These are phyloP conservation scores for Suaeda aralocaspica DNA, from an alignment of 148 eudicot species.

Conservation along the genomic window DNA sequence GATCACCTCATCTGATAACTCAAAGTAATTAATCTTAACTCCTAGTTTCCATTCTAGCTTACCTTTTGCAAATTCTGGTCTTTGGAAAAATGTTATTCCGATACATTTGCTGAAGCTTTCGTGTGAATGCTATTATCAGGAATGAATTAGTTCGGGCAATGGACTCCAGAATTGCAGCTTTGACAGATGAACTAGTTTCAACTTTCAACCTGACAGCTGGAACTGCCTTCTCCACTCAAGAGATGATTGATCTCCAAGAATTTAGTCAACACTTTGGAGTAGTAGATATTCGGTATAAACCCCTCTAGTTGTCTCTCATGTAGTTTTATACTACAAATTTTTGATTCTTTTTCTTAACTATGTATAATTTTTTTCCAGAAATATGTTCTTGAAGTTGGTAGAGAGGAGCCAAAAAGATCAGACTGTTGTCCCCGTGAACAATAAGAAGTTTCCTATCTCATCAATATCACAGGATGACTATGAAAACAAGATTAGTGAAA, in stretches of 20 bases:
- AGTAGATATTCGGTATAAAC: slow-evolving; percentile 46
- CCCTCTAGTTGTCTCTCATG: neutral
- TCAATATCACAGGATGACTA: slow-evolving; percentile 29
- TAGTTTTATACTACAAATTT: neutral
- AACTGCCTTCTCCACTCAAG: slow-evolving; percentile 38
- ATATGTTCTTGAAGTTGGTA: slow-evolving; percentile 44
- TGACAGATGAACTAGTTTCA: slow-evolving; percentile 60
- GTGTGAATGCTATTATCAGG: slow-evolving; percentile 38
- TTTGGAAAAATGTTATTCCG: neutral
- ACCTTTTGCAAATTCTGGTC: neutral
- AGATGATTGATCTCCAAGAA: slow-evolving; percentile 47
- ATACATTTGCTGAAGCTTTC: slow-evolving; percentile 23
- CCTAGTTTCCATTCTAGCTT: slow-evolving; percentile 6
- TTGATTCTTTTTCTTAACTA: slow-evolving; percentile 2
- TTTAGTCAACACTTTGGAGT: slow-evolving; percentile 70
- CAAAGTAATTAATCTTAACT: slow-evolving; percentile 53
- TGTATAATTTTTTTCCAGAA: slow-evolving; percentile 37
- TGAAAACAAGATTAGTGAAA: slow-evolving; percentile 29
- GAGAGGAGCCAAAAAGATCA: slow-evolving; percentile 38
- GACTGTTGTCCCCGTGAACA: slow-evolving; percentile 23
- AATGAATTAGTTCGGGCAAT: slow-evolving; percentile 87
- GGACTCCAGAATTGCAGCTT: slow-evolving; percentile 70
- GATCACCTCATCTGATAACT: slow-evolving; percentile 55
- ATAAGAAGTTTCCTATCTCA: slow-evolving; percentile 22
- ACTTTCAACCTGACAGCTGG: slow-evolving; percentile 66